Evolutionary conservation across 1,284 basidiomycete genomes (phyloP).

Genomic region (Leccinum huronense): DNA sequence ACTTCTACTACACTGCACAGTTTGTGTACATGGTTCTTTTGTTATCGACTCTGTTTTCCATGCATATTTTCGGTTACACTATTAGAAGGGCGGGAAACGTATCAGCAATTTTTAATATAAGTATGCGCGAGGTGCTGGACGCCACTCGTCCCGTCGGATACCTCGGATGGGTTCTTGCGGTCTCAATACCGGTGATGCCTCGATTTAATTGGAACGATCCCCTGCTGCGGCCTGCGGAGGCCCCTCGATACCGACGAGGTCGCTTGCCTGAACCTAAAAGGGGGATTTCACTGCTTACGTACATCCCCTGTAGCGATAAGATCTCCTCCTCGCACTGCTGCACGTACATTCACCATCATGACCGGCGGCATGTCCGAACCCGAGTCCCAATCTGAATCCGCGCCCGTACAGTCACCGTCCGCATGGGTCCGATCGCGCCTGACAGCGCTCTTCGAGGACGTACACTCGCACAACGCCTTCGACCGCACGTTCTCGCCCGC

Average conservation of each 20-base stretch:
- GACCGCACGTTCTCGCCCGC: slow-evolving; percentile 35
- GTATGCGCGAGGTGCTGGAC: background rate
- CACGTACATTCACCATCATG: background rate
- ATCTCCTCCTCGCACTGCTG: background rate
- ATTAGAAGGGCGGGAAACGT: background rate
- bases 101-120: background rate
- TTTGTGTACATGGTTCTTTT: slow-evolving; percentile 32
- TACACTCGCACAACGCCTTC: slow-evolving; percentile 25
- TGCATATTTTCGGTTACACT: slow-evolving; percentile 11
- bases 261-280: background rate
- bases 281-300: background rate
- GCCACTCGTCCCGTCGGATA: background rate
- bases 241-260: background rate
- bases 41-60: slow-evolving; percentile 20
- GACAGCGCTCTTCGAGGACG: slow-evolving; percentile 31
- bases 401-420: slow-evolving; percentile 4
- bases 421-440: slow-evolving; percentile 31
- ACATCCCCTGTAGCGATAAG: no score
- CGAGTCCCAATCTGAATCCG: background rate
- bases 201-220: background rate
- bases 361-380: background rate
- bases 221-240: background rate
- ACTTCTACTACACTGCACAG: slow-evolving; percentile 24
- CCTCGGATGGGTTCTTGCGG: background rate
- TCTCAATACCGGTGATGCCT: background rate